Base-by-base conservation (phyloP, 2,329 filamentous ascomycete species). In the Ophiosphaerella narmari region DNA sequence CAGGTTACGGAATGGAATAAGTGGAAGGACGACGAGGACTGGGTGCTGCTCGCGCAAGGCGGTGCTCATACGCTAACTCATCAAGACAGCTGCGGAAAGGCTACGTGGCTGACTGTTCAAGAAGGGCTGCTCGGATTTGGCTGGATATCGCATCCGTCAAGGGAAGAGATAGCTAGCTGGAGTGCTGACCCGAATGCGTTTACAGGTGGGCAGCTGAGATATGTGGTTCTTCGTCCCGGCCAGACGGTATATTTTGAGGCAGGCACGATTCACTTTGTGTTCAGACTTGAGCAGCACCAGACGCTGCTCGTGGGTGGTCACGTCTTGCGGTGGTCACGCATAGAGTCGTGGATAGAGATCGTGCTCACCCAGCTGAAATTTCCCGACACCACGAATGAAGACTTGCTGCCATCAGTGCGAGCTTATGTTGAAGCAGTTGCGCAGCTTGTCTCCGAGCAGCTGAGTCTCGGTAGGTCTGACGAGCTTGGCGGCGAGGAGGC, bases 241-340 rank as follows among this genome's bases (percentile, higher is more conserved):
- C 41, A 56, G 47, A 59, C 45, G 14, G 39, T 59, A 24, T 59
- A n/a, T n/a, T n/a, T n/a, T n/a, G n/a, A n/a, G n/a, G n/a, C n/a
- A n/a, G n/a, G n/a, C n/a, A n/a, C n/a, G n/a, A 18, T 18, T 18
- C 3, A 18, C 16, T 18, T 18, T 18, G 16, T 18, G 16, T 18
- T 3, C 16, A 18, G 16, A 18, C 16, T 18, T 3, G 16, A 18
- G 16, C 16, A 18, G 16, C 16, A 18, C 16, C 3, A 18, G 16
- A 18, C 16, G 16, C 16, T 18, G 16, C 16, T 18, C 16, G 16
- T 18, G 16, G 16, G 16, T 3, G 16, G 16, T 18, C 16, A 18
- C 3, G 16, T 18, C 16, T 18, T 18, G 16, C 3, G 16, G 16
- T 18, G 16, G 16, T 18, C 16, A 18, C 16, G 16, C 16, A 18